Base-by-base conservation (phyloP, 371 early-diverging fungal species). In the Rhizomucor miehei region DNA sequence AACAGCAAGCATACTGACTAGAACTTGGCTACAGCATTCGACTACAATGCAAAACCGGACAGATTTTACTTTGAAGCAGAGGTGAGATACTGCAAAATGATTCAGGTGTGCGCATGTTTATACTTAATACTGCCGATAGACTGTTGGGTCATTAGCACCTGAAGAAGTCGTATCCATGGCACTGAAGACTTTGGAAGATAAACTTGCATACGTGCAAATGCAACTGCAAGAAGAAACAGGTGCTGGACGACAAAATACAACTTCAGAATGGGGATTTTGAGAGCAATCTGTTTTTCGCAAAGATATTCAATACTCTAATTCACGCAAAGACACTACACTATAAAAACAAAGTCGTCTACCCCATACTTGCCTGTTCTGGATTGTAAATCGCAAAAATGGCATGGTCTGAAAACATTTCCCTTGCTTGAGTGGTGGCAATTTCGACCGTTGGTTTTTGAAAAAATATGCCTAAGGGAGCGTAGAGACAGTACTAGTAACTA, bases 61-160 rank as follows among this genome's bases (percentile, higher is more conserved):
- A 74, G 77, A 62, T 97, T 93, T 61, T 97, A 97, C 63, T 88
- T 95, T 62, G 85, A 82, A 47, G 82, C 95, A 37, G 96, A 98
- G 81, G 85, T 86, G 76, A 65, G 34, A 3, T 29, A 8, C n/a
- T n/a, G n/a, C n/a, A 8, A 29, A 8, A 5, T 29, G 3, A 29
- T 8, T 8, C 3, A 8, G 29, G 3, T 29, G 8, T 29, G 3
- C 8, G 29, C 3, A 29, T 5, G 3, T 29, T 29, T 29, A 8
- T 29, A n/a, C 8, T 29, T 29, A 29, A 29, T 8, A 29, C 29
- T 25, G 39, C 20, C 52, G 14, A 19, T 50, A 84, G 84, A 87
- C 91, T 4, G 88, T 92, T 20, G 97, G 97, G 39, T 88, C 91
- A 24, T 73, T 98, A 63, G 78, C 87, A 56, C 92, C 97, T 3